A percentile compares a stretch with the other conserved stretches of the same genome.
These are phyloP conservation scores for Knoxia roxburghii DNA, from an alignment of 257 asterid genomes.

Conservation along the genomic window DNA sequence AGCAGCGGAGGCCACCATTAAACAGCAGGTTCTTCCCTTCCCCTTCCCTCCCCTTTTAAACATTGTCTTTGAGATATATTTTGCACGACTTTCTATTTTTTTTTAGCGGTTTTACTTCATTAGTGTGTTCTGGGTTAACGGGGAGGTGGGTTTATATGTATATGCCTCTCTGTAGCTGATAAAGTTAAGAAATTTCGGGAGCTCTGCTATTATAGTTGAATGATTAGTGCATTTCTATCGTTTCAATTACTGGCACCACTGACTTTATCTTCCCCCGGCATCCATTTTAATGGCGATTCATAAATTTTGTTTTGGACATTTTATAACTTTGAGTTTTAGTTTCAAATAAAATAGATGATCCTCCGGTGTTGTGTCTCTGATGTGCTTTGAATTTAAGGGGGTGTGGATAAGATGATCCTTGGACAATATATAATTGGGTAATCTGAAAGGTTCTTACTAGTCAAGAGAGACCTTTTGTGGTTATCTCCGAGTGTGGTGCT, in stretches of 20 bases:
- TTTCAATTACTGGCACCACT: background rate
- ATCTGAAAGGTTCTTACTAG: too few relatives aligned
- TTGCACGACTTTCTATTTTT: background rate
- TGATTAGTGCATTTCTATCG: background rate
- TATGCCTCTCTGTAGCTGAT: background rate
- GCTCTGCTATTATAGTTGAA: background rate
- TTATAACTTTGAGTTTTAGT: too few relatives aligned
- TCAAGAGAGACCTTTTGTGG: too few relatives aligned
- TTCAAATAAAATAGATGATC: too few relatives aligned
- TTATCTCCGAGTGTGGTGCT: too few relatives aligned
- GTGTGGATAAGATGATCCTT: background rate
- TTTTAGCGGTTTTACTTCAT: background rate
- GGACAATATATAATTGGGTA: too few relatives aligned
- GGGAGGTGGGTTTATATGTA: background rate
- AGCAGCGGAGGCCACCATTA: conserved; percentile 90
- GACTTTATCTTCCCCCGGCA: background rate
- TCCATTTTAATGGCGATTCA: background rate
- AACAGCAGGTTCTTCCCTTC: conserved; percentile 58
- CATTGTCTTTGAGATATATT: background rate
- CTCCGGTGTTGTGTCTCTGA: background rate
- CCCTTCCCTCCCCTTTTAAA: background rate
- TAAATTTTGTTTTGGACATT: too few relatives aligned
- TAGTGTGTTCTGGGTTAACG: background rate
- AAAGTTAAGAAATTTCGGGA: background rate
- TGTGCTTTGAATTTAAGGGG: background rate